A percentile compares a stretch with the other conserved stretches of the same genome.
Evolutionary conservation across 306 rosid genomes (phyloP).

Genomic region (Ceratonia siliqua): DNA sequence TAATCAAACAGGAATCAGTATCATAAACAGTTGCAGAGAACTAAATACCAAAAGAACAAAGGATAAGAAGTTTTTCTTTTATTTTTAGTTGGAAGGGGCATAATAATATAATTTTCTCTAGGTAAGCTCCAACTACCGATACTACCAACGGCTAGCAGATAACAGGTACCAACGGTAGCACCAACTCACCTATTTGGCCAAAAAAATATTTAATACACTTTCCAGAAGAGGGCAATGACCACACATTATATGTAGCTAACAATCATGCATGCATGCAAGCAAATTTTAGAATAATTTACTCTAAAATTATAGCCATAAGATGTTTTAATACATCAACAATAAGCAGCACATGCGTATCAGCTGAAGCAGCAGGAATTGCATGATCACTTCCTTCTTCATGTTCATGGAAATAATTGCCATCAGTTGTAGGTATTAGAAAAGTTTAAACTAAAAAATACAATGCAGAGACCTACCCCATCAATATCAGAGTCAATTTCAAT

Average conservation of each 20-base stretch:
- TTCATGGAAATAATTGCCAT: conserved; percentile 25
- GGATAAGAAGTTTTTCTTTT: too few relatives aligned
- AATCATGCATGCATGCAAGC: background rate
- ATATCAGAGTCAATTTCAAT: too few relatives aligned
- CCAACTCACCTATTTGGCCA: background rate
- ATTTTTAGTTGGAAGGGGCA: too few relatives aligned
- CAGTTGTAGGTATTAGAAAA: conserved; percentile 17
- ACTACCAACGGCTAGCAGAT: too few relatives aligned
- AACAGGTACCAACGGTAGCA: conserved; percentile 1
- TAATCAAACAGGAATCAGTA: too few relatives aligned
- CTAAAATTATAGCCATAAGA: background rate
- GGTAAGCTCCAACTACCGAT: too few relatives aligned
- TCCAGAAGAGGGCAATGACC: background rate
- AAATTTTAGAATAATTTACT: background rate
- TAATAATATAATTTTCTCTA: too few relatives aligned
- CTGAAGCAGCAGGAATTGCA: conserved; percentile 46
- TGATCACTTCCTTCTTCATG: conserved; percentile 62
- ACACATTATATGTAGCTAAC: too few relatives aligned
- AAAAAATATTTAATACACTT: background rate
- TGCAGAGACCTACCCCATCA: too few relatives aligned
- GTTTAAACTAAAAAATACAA: too few relatives aligned
- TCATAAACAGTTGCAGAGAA: too few relatives aligned
- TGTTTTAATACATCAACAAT: conserved; percentile 28
- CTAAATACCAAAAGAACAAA: too few relatives aligned
- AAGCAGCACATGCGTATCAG: conserved; percentile 64